Conservation (phyloP, 2,329 filamentous ascomycete genomes). For the Raffaelea albimanens region DNA sequence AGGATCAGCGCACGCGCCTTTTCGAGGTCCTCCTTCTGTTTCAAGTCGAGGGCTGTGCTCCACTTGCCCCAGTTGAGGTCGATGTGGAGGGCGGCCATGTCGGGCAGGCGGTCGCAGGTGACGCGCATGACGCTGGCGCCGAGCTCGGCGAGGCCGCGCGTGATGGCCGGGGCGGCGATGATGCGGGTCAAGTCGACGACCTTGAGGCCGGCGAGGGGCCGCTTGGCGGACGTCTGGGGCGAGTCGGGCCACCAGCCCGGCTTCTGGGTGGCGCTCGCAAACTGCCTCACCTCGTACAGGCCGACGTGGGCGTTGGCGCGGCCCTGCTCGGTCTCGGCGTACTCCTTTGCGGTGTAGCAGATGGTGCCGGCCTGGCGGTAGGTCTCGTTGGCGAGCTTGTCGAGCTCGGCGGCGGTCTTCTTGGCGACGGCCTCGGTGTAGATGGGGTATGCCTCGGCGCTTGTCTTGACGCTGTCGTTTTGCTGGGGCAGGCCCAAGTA, state of each 20-base stretch:
- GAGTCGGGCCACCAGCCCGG: slow-evolving; percentile 10
- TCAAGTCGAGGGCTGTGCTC: slow-evolving; percentile 35
- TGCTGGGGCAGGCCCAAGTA: slow-evolving; percentile 29
- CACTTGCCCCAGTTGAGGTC: slow-evolving; percentile 34
- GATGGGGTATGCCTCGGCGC: slow-evolving; percentile 17
- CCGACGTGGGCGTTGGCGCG: too few species aligned
- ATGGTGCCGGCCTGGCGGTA: slow-evolving; percentile 32
- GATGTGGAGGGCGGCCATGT: slow-evolving; percentile 27
- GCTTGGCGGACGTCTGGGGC: slow-evolving; percentile 13
- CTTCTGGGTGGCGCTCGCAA: neutral
- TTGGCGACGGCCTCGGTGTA: slow-evolving; percentile 19
- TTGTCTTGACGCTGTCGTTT: slow-evolving; percentile 2
- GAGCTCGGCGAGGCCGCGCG: slow-evolving; percentile 27
- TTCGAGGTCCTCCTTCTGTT: slow-evolving; percentile 24
- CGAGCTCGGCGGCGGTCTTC: slow-evolving; percentile 27
- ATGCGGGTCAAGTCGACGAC: slow-evolving; percentile 38
- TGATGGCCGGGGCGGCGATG: slow-evolving; percentile 34
- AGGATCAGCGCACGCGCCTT: slow-evolving; percentile 20
- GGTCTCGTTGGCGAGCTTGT: slow-evolving; percentile 26
- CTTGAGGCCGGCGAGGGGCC: slow-evolving; percentile 33
- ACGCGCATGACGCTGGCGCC: slow-evolving; percentile 36
- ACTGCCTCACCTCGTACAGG: neutral
- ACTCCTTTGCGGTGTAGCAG: slow-evolving; percentile 31
- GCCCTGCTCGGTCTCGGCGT: slow-evolving; percentile 25
- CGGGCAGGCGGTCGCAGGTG: slow-evolving; percentile 28